phyloP scores from a whole-genome alignment of 2,329 filamentous ascomycete genomes.

The Zymoseptoria ardabiliae region DNA sequence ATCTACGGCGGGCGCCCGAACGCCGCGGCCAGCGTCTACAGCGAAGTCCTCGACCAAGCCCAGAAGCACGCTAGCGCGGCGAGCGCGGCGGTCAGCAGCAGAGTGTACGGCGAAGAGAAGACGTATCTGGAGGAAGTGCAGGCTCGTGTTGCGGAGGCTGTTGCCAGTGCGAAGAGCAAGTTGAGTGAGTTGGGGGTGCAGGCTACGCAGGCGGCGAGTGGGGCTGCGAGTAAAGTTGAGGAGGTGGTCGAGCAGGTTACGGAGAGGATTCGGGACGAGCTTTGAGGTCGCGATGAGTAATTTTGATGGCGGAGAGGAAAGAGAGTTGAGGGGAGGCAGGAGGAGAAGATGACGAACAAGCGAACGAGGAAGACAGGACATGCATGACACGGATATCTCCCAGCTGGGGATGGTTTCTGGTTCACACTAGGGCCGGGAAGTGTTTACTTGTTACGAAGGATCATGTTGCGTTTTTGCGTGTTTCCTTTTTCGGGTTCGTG shows the following conservation, averaged over 20 bases:
- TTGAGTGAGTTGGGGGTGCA: constrained; percentile 35
- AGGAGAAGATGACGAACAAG: not conserved
- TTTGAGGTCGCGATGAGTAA: constrained; percentile 30
- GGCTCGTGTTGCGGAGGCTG: constrained; percentile 34
- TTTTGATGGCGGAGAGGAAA: not conserved
- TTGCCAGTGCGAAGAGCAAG: constrained; percentile 39
- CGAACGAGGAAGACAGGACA: not conserved
- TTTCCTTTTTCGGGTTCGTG: not conserved
- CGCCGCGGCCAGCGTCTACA: constrained; percentile 38
- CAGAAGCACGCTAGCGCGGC: constrained; percentile 41
- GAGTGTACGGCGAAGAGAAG: constrained; percentile 46
- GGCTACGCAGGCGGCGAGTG: constrained; percentile 27
- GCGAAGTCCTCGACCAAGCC: constrained; percentile 40
- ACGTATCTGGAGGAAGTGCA: constrained; percentile 42
- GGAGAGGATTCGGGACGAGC: constrained; percentile 45
- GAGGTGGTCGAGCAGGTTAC: constrained; percentile 41
- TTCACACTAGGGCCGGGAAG: not conserved
- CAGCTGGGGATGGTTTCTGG: not conserved
- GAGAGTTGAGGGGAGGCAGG: not conserved
- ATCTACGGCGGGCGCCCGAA: constrained; percentile 48
- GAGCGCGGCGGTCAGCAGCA: constrained; percentile 37
- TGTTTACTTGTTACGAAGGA: not conserved
- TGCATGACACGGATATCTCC: not conserved
- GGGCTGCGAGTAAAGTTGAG: constrained; percentile 28
- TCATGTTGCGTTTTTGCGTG: not conserved